Evolutionary conservation across 495 filamentous ascomycete genomes (phyloP).

Genomic region (Niebla homalea): DNA sequence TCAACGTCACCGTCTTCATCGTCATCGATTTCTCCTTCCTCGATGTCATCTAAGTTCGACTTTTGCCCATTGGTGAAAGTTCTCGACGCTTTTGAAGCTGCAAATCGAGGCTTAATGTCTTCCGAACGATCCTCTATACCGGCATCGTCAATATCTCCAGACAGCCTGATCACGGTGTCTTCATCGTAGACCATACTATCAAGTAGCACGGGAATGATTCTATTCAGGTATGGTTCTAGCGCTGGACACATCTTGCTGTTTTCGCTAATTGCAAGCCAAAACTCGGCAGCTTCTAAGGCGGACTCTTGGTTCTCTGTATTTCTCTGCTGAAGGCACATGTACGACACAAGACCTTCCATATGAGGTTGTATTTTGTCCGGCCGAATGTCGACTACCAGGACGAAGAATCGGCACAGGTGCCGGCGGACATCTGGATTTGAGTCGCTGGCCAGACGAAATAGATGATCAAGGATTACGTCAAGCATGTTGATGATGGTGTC

Average conservation of each 20-base stretch:
- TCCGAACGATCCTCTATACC: constrained; percentile 80
- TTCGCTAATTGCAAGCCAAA: constrained; percentile 91
- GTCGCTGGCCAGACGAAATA: constrained; percentile 73
- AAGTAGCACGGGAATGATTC: constrained; percentile 81
- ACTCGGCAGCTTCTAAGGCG: constrained; percentile 89
- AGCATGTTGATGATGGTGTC: constrained; percentile 63
- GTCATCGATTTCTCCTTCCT: constrained; percentile 81
- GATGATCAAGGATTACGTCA: constrained; percentile 62
- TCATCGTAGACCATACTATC: constrained; percentile 94
- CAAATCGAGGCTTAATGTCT: constrained; percentile 89
- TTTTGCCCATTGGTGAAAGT: constrained; percentile 36
- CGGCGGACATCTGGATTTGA: constrained; percentile 63
- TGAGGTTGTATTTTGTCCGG: constrained; percentile 85
- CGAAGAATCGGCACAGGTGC: constrained; percentile 86
- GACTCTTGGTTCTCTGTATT: constrained; percentile 77
- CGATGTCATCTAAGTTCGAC: constrained; percentile 51
- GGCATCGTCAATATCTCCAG: constrained; percentile 76
- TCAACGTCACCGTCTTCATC: constrained; percentile 64
- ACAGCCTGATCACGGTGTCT: constrained; percentile 76
- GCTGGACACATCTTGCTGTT: constrained; percentile 60
- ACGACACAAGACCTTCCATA: constrained; percentile 79
- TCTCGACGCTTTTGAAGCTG: constrained; percentile 52
- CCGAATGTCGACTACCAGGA: constrained; percentile 78
- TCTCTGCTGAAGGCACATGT: constrained; percentile 80
- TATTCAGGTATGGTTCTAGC: constrained; percentile 62